Percentiles rank a stretch among this genome's conserved stretches.
Conservation (phyloP, 176 grass and related monocot genomes). For the Hsuehochloa calcarea region DNA sequence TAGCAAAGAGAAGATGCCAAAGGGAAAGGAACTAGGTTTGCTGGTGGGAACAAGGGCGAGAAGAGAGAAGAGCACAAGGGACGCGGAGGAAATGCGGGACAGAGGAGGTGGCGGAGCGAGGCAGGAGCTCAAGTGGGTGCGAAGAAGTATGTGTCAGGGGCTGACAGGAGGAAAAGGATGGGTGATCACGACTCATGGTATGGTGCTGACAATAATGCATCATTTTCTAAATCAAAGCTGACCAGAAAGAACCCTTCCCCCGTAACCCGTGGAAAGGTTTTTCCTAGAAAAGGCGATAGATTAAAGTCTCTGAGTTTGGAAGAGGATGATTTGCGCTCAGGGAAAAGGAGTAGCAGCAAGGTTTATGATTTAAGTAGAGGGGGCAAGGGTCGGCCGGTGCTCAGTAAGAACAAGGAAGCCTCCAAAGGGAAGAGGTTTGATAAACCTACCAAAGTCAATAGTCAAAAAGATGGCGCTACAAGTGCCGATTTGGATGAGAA, state of each 20-base stretch:
- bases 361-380: conserved; percentile 17
- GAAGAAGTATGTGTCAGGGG: not conserved
- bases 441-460: conserved; percentile 13
- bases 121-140: not conserved
- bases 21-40: conserved; percentile 14
- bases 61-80: conserved; percentile 25
- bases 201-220: not conserved
- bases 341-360: conserved; percentile 33
- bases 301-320: conserved; percentile 16
- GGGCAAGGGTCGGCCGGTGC: not conserved
- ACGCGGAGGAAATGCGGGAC: not conserved
- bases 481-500: conserved; percentile 26
- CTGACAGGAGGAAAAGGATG: conserved; percentile 43
- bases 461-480: not conserved
- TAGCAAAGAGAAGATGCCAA: conserved; percentile 21
- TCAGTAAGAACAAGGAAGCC: not conserved
- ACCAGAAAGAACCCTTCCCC: conserved; percentile 9
- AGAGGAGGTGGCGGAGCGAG: not conserved
- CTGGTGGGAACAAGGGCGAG: conserved; percentile 6
- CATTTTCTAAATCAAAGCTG: conserved; percentile 22
- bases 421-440: conserved; percentile 36
- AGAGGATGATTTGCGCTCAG: conserved; percentile 16
- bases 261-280: not conserved
- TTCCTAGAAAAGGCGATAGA: conserved; percentile 13
- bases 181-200: not conserved